Base-by-base conservation (phyloP, 1,284 basidiomycete genomes). In the Malassezia pachydermatis region DNA sequence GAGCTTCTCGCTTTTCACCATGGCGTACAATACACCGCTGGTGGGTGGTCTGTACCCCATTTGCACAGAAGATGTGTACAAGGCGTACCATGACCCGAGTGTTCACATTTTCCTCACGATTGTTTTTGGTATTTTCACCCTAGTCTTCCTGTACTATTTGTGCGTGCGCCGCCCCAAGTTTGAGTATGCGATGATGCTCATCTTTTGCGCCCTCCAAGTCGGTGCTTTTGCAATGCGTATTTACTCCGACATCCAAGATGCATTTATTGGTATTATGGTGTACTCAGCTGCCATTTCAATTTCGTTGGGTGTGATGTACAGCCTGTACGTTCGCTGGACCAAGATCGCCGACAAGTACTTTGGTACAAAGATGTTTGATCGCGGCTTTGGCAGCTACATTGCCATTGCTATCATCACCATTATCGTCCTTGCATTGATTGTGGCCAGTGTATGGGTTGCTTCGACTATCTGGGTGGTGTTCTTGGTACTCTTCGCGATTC, bases 51-150 rank as follows among this genome's bases (percentile, higher is more conserved):
- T 36, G n/a, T 36, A 16, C 16, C 34, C 34, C 11, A 20, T 17
- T 10, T 36, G 34, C 16, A 17, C 34, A 13, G 16, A 36, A 17
- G 34, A 36, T 20, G 34, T 36, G 3, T 36, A 13, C 19, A 32
- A 43, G 7, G 48, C 34, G 20, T 51, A 51, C 35, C 48, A 51
- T 51, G 48, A 51, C n/a, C 48, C 48, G 5, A 51, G 29, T 27
- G 35, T 37, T 3, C 42, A 51, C 19, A 39, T 51, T 42, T 22
- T 51, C 4, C 23, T 51, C n/a, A 39, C 35, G 6, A n/a, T 38
- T 24, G 37, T 51, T 8, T 44, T 51, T 29, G 48, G 48, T 45
- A 51, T 51, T n/a, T 51, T 45, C 16, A 23, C 36, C 1, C 20
- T 44, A 7, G 48, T 51, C 5, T 51, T 51, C 25, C 16, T 45